These are phyloP conservation scores for Neurospora sp. DNA, from an alignment of 495 filamentous ascomycete genomes.

Conservation along the genomic window DNA sequence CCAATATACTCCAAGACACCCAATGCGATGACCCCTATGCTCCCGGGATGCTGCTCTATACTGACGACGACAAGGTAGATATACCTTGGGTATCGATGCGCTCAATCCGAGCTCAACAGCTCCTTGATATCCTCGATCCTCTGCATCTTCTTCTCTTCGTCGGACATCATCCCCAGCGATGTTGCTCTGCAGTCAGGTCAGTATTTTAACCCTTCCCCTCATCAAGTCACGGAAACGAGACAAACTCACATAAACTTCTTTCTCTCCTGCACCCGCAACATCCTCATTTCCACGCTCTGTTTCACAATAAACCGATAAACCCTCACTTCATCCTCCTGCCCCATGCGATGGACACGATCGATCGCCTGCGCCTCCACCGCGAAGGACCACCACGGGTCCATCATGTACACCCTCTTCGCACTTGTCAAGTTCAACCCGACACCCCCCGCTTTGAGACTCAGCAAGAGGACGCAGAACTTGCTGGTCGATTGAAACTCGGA, in stretches of 20 bases:
- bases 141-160: slow-evolving; percentile 86
- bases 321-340: slow-evolving; percentile 75
- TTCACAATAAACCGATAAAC: slow-evolving; percentile 81
- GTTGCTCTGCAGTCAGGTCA: slow-evolving; percentile 57
- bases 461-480: slow-evolving; percentile 55
- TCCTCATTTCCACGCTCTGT: slow-evolving; percentile 87
- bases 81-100: background rate
- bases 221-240: background rate
- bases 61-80: background rate
- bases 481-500: slow-evolving; percentile 50
- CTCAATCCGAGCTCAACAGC: slow-evolving; percentile 56
- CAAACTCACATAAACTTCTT: slow-evolving; percentile 83
- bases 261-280: slow-evolving; percentile 86
- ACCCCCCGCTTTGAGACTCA: slow-evolving; percentile 83
- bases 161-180: slow-evolving; percentile 82
- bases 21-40: background rate
- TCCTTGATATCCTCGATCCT: slow-evolving; percentile 91
- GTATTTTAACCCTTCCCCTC: background rate
- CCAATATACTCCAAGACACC: background rate
- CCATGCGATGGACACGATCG: slow-evolving; percentile 98
- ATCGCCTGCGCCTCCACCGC: slow-evolving; percentile 96
- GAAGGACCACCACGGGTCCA: slow-evolving; percentile 99
- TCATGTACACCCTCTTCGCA: slow-evolving; percentile 87
- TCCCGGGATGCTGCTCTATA: background rate
- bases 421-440: slow-evolving; percentile 88